phyloP scores from a whole-genome alignment of 2,329 filamentous ascomycete species.

The Aspergillus oerlinghausenensis region DNA sequence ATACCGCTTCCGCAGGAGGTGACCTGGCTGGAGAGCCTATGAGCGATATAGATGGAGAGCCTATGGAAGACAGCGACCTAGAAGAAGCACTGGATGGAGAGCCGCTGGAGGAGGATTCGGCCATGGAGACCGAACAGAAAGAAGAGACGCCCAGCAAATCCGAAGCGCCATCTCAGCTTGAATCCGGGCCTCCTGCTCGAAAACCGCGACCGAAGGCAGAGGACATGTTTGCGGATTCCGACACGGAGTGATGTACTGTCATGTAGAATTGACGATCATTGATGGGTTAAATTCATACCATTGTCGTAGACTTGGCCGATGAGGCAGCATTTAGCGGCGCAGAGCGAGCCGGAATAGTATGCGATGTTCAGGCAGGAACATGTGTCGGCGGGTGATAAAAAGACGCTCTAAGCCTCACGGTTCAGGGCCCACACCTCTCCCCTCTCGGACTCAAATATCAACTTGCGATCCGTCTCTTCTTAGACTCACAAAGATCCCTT shows the following conservation, averaged over 20 bases:
- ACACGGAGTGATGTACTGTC: slow-evolving; percentile 42
- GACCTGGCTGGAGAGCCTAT: slow-evolving; percentile 38
- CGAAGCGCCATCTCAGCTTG: slow-evolving; percentile 22
- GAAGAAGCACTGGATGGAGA: slow-evolving; percentile 50
- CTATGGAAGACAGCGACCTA: slow-evolving; percentile 47
- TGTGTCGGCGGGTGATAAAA: not conserved
- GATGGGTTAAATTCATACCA: not conserved
- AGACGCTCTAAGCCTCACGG: slow-evolving; percentile 4
- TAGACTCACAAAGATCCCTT: slow-evolving; percentile 21
- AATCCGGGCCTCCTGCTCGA: slow-evolving; percentile 33
- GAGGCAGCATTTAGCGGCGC: not conserved
- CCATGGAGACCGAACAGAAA: slow-evolving; percentile 24
- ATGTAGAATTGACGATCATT: not conserved
- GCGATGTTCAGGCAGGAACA: not conserved
- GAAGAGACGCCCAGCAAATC: slow-evolving; percentile 15
- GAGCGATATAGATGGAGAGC: slow-evolving; percentile 42
- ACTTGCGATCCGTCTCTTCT: slow-evolving; percentile 5
- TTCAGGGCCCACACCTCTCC: slow-evolving; percentile 16
- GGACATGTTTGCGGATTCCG: slow-evolving; percentile 83
- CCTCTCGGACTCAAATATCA: not conserved
- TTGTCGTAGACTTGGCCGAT: not conserved
- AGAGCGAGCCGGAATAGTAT: not conserved
- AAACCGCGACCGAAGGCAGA: slow-evolving; percentile 68
- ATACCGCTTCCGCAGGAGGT: slow-evolving; percentile 39
- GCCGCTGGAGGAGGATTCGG: slow-evolving; percentile 41